Base-by-base conservation (phyloP, 208 protist species). In the Novymonas esmeraldas region DNA sequence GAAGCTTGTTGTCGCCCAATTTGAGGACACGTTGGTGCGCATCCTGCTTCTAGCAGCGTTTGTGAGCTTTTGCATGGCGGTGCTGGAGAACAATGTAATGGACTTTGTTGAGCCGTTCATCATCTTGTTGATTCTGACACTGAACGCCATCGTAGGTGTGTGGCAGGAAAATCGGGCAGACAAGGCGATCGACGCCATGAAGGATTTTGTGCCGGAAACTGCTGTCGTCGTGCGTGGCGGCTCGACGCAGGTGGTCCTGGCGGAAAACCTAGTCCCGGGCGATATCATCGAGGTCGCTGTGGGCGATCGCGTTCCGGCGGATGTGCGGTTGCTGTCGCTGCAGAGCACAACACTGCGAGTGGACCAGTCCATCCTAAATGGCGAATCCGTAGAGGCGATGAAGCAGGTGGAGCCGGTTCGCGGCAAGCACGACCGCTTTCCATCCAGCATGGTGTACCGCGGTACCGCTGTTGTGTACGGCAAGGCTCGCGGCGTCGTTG, bases 221-320 rank as follows among this genome's bases (percentile, higher is more conserved):
- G 84, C 85, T 11, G 79, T 84, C 0, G 85, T 81, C 5, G n/a
- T 95, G 14, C 89, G 95, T 24, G 65, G 95, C 52, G 94, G 90
- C 10, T 49, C 61, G 22, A 51, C 64, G 3, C 51, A 65, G 10
- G 80, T 70, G 14, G 65, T 98, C 7, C 58, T 69, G 3, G 82
- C 95, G 2, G 69, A 85, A 20, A 86, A 98, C 24, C 65, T 99
- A 20, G 98, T 99, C 2, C 92, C 90, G 0, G 98, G 98, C 16
- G 98, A 99, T 70, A 65, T 99, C 20, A 82, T 99, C 13, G 65
- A 96, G 31, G 70, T 99, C n/a, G 62, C 76, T 14, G 95, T 95
- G 18, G 98, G 98, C 13, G 95, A 98, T 64, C 89, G 97, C 46
- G 91, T 99, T 14, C 95, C 98, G 0, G 98, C 98, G 0, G 98